Percentiles rank a stretch among this genome's conserved stretches.
Evolutionary conservation across 2,329 filamentous ascomycete species (phyloP).

Genomic region (Fusarium pseudocircinatum): DNA sequence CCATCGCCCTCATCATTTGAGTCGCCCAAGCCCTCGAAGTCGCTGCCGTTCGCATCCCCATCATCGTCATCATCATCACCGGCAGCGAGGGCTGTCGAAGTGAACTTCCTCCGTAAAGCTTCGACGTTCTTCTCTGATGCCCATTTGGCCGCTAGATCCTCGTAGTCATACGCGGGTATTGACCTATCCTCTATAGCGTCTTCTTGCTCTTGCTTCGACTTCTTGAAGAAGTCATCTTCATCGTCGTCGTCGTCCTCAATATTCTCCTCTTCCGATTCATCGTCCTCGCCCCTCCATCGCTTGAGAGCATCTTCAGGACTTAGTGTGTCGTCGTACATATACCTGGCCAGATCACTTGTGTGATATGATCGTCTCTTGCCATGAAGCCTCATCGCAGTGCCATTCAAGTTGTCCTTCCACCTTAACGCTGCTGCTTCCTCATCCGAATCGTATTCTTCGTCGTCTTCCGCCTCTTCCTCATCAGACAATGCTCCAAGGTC

Average conservation of each 20-base stretch:
- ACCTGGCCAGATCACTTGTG: slow-evolving; percentile 81
- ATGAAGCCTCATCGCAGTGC: slow-evolving; percentile 78
- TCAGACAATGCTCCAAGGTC: slow-evolving; percentile 88
- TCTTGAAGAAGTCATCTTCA: slow-evolving; percentile 73
- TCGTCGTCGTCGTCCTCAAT: slow-evolving; percentile 65
- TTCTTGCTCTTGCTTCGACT: slow-evolving; percentile 70
- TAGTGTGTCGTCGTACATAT: slow-evolving; percentile 88
- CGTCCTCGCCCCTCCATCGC: slow-evolving; percentile 79
- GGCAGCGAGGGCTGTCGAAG: slow-evolving; percentile 67
- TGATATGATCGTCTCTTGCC: slow-evolving; percentile 77
- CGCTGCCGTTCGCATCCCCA: slow-evolving; percentile 58
- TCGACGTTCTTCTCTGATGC: slow-evolving; percentile 81
- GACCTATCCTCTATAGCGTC: slow-evolving; percentile 81
- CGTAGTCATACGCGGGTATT: slow-evolving; percentile 83
- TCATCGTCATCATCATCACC: slow-evolving; percentile 44
- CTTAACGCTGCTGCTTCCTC: slow-evolving; percentile 78
- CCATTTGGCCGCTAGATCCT: slow-evolving; percentile 86
- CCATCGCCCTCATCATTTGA: slow-evolving; percentile 63
- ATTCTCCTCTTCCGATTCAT: slow-evolving; percentile 65
- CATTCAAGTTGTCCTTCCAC: slow-evolving; percentile 90
- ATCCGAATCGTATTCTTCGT: slow-evolving; percentile 64
- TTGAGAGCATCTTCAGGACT: slow-evolving; percentile 78
- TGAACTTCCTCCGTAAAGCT: slow-evolving; percentile 77
- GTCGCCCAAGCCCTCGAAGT: slow-evolving; percentile 66
- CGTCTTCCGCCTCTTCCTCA: slow-evolving; percentile 56